A percentile compares a stretch with the other conserved stretches of the same genome.
These are phyloP conservation scores for Nakazawaea ambrosiae DNA, from an alignment of 805 yeast species.

Conservation along the genomic window DNA sequence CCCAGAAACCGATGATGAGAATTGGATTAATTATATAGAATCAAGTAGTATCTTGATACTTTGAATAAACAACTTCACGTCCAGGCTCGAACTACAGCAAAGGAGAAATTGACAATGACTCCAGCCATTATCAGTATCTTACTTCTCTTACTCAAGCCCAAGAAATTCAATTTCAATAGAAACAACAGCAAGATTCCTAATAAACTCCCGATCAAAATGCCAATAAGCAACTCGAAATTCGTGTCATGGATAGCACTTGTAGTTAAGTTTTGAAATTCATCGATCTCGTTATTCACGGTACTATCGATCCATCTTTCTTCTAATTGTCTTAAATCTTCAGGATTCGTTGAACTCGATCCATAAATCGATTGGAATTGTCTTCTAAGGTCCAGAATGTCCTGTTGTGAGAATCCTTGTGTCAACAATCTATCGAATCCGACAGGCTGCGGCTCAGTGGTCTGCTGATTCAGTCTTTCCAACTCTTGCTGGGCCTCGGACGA, in stretches of 20 bases:
- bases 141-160: constrained; percentile 53
- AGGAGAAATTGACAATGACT: constrained; percentile 55
- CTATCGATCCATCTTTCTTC: constrained; percentile 90
- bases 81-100: constrained; percentile 53
- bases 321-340: constrained; percentile 51
- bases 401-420: constrained; percentile 75
- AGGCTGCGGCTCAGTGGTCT: constrained; percentile 56
- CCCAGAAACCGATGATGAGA: background rate
- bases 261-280: constrained; percentile 33
- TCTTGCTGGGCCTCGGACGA: constrained; percentile 48
- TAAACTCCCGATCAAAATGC: constrained; percentile 66
- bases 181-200: constrained; percentile 69
- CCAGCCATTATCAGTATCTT: constrained; percentile 71
- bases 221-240: constrained; percentile 63
- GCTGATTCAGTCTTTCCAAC: constrained; percentile 33
- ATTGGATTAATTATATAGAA: constrained; percentile 5
- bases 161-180: constrained; percentile 47
- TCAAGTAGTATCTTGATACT: background rate
- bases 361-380: constrained; percentile 68
- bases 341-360: constrained; percentile 35
- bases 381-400: constrained; percentile 66
- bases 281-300: constrained; percentile 50
- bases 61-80: constrained; percentile 12
- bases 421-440: constrained; percentile 82
- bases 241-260: constrained; percentile 24